phyloP scores from a whole-genome alignment of 129 eudicot genomes.

The Helianthus annuus region DNA sequence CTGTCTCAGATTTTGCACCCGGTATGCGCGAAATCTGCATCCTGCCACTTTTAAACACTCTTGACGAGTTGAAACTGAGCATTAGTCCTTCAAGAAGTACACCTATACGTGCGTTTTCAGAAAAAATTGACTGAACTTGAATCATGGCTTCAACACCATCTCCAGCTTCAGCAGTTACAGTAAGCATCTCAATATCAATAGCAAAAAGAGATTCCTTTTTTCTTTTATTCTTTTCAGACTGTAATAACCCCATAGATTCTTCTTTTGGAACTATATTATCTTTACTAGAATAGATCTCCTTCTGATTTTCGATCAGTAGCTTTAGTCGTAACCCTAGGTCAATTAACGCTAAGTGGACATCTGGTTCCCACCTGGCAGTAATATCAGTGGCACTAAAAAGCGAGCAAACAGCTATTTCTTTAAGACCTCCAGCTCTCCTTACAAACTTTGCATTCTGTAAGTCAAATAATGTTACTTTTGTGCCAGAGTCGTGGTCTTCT shows the following conservation, averaged over 20 bases:
- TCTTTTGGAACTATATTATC: constrained; percentile 44
- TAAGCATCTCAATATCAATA: constrained; percentile 85
- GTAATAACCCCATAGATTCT: constrained; percentile 38
- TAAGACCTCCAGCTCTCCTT: constrained; percentile 79
- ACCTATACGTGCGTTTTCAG: constrained; percentile 97
- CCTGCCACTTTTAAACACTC: constrained; percentile 80
- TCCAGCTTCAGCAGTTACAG: constrained; percentile 85
- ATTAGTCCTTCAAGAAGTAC: constrained; percentile 89
- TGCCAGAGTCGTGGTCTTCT: constrained; percentile 48
- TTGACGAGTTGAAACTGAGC: constrained; percentile 68
- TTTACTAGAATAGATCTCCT: constrained; percentile 28
- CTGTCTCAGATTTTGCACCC: constrained; percentile 46
- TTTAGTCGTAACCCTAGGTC: constrained; percentile 74
- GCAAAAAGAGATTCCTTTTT: constrained; percentile 85
- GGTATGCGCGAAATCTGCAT: constrained; percentile 97
- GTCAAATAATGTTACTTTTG: constrained; percentile 73
- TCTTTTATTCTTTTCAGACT: constrained; percentile 55
- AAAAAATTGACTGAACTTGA: constrained; percentile 91
- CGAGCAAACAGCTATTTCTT: constrained; percentile 88
- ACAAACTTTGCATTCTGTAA: constrained; percentile 87
- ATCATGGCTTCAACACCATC: constrained; percentile 89
- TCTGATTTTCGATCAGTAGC: constrained; percentile 60
- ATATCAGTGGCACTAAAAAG: constrained; percentile 97
- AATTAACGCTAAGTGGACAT: constrained; percentile 77
- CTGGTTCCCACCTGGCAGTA: constrained; percentile 96